Conservation (phyloP, 1,284 basidiomycete genomes). For the Boletellus deceptivus region DNA sequence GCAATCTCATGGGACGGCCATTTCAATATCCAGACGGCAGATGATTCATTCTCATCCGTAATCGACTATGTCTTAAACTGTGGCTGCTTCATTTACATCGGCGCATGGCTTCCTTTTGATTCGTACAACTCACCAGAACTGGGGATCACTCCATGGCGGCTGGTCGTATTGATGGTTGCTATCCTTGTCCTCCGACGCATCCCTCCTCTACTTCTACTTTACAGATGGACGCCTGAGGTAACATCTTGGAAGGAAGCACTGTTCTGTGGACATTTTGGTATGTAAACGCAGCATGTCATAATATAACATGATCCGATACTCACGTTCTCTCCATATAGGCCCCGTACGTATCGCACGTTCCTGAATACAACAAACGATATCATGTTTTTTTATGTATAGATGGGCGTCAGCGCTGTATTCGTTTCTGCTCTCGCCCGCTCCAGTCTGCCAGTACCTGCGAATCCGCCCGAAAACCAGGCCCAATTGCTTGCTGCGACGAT, state of each 20-base stretch:
- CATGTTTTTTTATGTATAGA: slow-evolving; percentile 37
- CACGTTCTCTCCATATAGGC: slow-evolving; percentile 35
- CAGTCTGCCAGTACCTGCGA: slow-evolving; percentile 58
- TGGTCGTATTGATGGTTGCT: slow-evolving; percentile 63
- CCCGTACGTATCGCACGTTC: slow-evolving; percentile 44
- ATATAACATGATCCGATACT: neutral
- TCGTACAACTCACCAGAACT: slow-evolving; percentile 61
- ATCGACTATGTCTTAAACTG: slow-evolving; percentile 86
- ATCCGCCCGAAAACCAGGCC: slow-evolving; percentile 61
- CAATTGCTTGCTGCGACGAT: slow-evolving; percentile 70
- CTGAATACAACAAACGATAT: neutral
- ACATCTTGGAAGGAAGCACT: slow-evolving; percentile 74
- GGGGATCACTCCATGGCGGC: slow-evolving; percentile 71
- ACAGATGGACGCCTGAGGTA: slow-evolving; percentile 85
- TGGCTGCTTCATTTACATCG: slow-evolving; percentile 87
- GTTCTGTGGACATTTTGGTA: slow-evolving; percentile 87
- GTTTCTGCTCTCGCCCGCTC: slow-evolving; percentile 75
- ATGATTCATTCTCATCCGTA: slow-evolving; percentile 84
- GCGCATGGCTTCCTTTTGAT: slow-evolving; percentile 83
- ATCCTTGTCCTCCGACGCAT: slow-evolving; percentile 76
- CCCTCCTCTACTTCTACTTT: slow-evolving; percentile 71
- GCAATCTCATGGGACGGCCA: slow-evolving; percentile 95
- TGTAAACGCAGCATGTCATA: neutral
- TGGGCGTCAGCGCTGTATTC: slow-evolving; percentile 85
- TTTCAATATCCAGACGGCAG: slow-evolving; percentile 83